Evolutionary conservation across 495 filamentous ascomycete genomes (phyloP).

Genomic region (Xylaria intraflava): DNA sequence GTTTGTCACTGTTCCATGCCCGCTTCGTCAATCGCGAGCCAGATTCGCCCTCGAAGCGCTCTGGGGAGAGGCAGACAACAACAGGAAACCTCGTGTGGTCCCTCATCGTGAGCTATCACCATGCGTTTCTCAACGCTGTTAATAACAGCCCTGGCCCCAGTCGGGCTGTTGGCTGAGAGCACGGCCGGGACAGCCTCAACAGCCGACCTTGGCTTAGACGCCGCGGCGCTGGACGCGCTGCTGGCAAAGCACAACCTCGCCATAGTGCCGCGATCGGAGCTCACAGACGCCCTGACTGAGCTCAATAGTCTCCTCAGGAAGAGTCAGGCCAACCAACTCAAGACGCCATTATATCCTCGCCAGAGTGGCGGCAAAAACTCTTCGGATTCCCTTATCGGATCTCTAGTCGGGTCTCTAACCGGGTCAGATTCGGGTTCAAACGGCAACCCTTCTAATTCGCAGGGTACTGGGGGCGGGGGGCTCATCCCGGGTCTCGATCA

Average conservation of each 20-base stretch:
- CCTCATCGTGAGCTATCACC: constrained; percentile 3
- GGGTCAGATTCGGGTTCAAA: not conserved
- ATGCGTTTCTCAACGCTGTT: constrained; percentile 28
- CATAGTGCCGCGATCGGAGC: constrained; percentile 30
- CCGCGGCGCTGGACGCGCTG: constrained; percentile 19
- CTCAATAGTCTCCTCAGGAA: constrained; percentile 29
- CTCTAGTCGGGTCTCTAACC: not conserved
- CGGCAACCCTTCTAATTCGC: not conserved
- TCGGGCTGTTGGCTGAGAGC: constrained; percentile 18
- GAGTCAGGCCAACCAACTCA: constrained; percentile 22
- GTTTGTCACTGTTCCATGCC: no score
- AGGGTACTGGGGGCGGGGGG: not conserved
- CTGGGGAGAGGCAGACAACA: constrained; percentile 17
- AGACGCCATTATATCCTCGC: constrained; percentile 20
- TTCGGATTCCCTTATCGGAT: constrained; percentile 6
- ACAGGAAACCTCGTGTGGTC: constrained; percentile 3
- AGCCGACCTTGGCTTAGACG: constrained; percentile 16
- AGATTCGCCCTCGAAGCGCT: constrained; percentile 15
- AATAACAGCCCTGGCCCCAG: constrained; percentile 21
- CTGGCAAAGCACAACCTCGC: constrained; percentile 31
- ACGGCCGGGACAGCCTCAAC: constrained; percentile 15
- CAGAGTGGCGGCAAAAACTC: constrained; percentile 14
- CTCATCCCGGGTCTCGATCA: not conserved
- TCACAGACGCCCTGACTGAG: constrained; percentile 32
- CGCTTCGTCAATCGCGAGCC: no score